These are phyloP conservation scores for Trichophyton benhamiae DNA, from an alignment of 2,329 filamentous ascomycete species.

Conservation along the genomic window DNA sequence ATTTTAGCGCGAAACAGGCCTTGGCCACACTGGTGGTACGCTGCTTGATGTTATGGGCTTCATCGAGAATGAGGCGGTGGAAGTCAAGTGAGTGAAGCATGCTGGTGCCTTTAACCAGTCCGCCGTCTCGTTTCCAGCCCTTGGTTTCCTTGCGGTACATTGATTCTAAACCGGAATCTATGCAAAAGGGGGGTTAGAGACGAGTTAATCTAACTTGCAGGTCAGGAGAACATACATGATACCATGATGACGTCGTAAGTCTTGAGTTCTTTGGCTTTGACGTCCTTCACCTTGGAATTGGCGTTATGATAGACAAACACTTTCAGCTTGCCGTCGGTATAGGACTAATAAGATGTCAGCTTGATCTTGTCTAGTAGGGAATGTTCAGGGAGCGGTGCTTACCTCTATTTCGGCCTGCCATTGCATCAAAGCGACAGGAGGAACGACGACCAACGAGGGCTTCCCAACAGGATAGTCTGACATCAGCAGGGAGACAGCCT, in stretches of 20 bases:
- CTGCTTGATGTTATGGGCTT: slow-evolving; percentile 79
- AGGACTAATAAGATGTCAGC: slow-evolving; percentile 25
- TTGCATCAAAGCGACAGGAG: slow-evolving; percentile 89
- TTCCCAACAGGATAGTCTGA: slow-evolving; percentile 78
- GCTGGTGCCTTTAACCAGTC: slow-evolving; percentile 65
- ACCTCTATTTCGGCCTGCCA: slow-evolving; percentile 74
- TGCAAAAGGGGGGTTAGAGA: not conserved
- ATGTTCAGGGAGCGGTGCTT: not conserved
- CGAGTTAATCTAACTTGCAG: not conserved
- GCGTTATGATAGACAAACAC: slow-evolving; percentile 85
- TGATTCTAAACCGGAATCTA: slow-evolving; percentile 61
- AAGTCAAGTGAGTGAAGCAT: slow-evolving; percentile 75
- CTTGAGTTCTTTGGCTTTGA: slow-evolving; percentile 62
- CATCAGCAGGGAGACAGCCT: slow-evolving; percentile 96
- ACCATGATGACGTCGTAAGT: slow-evolving; percentile 92
- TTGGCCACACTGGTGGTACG: slow-evolving; percentile 84
- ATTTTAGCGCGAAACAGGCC: slow-evolving; percentile 83
- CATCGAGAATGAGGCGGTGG: slow-evolving; percentile 85
- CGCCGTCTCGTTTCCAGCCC: slow-evolving; percentile 70
- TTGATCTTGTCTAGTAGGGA: slow-evolving; percentile 8
- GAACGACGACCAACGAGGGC: slow-evolving; percentile 78
- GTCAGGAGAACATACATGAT: slow-evolving; percentile 57
- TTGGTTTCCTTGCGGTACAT: slow-evolving; percentile 86
- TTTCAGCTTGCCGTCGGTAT: slow-evolving; percentile 81
- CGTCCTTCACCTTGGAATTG: slow-evolving; percentile 66